Evolutionary conservation across 2,329 filamentous ascomycete species (phyloP).

Genomic region (Diplodia mutila): DNA sequence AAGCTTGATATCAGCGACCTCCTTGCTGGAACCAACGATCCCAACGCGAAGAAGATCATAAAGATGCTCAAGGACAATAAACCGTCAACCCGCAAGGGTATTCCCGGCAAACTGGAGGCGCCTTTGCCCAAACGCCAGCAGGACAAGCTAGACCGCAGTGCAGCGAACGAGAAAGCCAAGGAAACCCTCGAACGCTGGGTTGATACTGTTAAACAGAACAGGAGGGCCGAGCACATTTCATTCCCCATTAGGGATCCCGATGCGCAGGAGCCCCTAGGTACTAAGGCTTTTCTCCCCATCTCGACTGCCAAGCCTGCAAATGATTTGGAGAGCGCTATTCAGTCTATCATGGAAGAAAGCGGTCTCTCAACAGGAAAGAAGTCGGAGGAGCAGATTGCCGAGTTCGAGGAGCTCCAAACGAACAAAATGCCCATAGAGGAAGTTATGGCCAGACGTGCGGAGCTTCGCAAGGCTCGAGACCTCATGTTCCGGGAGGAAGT

Average conservation of each 20-base stretch:
- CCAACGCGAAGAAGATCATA: slow-evolving; percentile 75
- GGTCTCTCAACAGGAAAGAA: slow-evolving; percentile 69
- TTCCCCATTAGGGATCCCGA: slow-evolving; percentile 82
- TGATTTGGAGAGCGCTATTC: slow-evolving; percentile 82
- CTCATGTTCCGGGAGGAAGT: slow-evolving; percentile 86
- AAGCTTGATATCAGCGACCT: slow-evolving; percentile 79
- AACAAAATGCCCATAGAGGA: slow-evolving; percentile 75
- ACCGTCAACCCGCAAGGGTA: slow-evolving; percentile 58
- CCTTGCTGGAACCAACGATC: slow-evolving; percentile 71
- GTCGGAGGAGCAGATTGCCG: slow-evolving; percentile 63
- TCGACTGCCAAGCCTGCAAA: slow-evolving; percentile 66
- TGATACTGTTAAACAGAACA: slow-evolving; percentile 92
- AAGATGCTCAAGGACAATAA: slow-evolving; percentile 73
- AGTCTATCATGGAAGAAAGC: slow-evolving; percentile 87
- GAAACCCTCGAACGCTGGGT: slow-evolving; percentile 89
- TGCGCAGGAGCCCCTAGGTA: slow-evolving; percentile 61
- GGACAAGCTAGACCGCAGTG: slow-evolving; percentile 77
- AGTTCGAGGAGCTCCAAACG: slow-evolving; percentile 69
- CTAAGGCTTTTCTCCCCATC: slow-evolving; percentile 66
- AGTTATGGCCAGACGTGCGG: slow-evolving; percentile 70
- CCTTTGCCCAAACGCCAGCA: slow-evolving; percentile 86
- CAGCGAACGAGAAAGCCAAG: slow-evolving; percentile 88
- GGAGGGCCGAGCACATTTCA: slow-evolving; percentile 83
- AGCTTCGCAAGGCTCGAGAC: slow-evolving; percentile 80
- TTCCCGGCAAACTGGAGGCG: slow-evolving; percentile 74